These are phyloP conservation scores for Rhodotorula sp. DNA, from an alignment of 1,284 basidiomycete genomes.

Conservation along the genomic window DNA sequence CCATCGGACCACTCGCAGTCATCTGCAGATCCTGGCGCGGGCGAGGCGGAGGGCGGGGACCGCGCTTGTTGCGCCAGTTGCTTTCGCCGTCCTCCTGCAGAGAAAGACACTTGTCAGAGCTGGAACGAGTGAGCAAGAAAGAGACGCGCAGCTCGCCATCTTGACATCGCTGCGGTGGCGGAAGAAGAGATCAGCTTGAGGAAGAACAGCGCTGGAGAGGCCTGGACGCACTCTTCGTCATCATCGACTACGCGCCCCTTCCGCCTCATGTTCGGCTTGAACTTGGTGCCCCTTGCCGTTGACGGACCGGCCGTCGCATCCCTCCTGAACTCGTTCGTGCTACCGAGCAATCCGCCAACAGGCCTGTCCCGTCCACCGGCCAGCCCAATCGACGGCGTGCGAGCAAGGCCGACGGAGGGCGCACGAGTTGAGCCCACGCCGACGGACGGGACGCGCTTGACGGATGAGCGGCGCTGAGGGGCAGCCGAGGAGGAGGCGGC, in stretches of 20 bases:
- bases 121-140: too few species aligned
- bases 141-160: conserved; percentile 14
- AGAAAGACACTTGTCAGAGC: neutral
- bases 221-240: conserved; percentile 37
- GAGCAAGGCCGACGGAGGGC: conserved; percentile 4
- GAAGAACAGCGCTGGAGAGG: too few species aligned
- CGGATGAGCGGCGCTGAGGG: neutral
- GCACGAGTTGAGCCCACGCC: conserved; percentile 19
- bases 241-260: conserved; percentile 11
- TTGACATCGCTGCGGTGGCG: conserved; percentile 30
- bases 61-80: conserved; percentile 9
- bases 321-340: conserved; percentile 30
- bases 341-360: conserved; percentile 32
- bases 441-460: conserved; percentile 26
- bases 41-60: conserved; percentile 16
- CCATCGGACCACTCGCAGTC: conserved; percentile 41
- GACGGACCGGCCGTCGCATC: neutral
- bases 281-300: conserved; percentile 19
- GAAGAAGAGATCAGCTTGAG: neutral
- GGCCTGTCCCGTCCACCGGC: conserved; percentile 6
- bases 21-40: conserved; percentile 35
- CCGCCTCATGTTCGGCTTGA: conserved; percentile 36
- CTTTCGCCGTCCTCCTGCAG: conserved; percentile 25
- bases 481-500: neutral
- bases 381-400: conserved; percentile 4